Percentiles rank a stretch among this genome's conserved stretches.
phyloP scores from a whole-genome alignment of 2,329 filamentous ascomycete genomes.

The Sporothrix globosa region DNA sequence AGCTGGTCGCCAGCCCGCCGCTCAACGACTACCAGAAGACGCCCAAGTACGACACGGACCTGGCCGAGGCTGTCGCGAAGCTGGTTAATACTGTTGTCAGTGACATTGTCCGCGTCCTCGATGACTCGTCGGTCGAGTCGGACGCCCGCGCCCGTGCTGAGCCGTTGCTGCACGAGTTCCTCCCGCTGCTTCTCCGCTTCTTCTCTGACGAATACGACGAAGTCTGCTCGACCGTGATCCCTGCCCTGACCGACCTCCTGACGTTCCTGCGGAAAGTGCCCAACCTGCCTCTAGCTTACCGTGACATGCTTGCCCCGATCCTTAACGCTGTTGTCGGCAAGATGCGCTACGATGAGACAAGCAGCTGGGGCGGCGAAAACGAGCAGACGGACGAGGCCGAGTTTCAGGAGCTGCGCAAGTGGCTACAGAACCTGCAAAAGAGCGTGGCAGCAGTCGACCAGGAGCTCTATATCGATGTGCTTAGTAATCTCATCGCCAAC shows the following conservation, averaged over 20 bases:
- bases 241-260: constrained; percentile 87
- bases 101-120: constrained; percentile 85
- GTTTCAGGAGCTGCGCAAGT: constrained; percentile 90
- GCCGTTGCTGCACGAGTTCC: constrained; percentile 77
- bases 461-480: constrained; percentile 80
- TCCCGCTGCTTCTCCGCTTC: constrained; percentile 86
- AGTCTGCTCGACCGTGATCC: constrained; percentile 93
- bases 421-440: constrained; percentile 88
- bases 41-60: constrained; percentile 88
- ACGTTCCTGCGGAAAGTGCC: constrained; percentile 85
- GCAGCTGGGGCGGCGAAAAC: constrained; percentile 89
- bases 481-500: constrained; percentile 84
- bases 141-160: constrained; percentile 75
- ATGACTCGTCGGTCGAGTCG: constrained; percentile 64
- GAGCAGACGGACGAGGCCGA: constrained; percentile 96
- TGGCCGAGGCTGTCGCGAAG: constrained; percentile 93
- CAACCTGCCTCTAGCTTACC: constrained; percentile 72
- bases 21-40: constrained; percentile 78
- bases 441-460: constrained; percentile 89
- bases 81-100: constrained; percentile 87
- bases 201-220: constrained; percentile 99
- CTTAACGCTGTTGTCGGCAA: constrained; percentile 90
- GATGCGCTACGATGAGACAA: constrained; percentile 97
- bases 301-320: constrained; percentile 82
- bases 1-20: constrained; percentile 81